Conservation (phyloP, 192 early-diverging fungal genomes). For the Lobulomyces angularis region DNA sequence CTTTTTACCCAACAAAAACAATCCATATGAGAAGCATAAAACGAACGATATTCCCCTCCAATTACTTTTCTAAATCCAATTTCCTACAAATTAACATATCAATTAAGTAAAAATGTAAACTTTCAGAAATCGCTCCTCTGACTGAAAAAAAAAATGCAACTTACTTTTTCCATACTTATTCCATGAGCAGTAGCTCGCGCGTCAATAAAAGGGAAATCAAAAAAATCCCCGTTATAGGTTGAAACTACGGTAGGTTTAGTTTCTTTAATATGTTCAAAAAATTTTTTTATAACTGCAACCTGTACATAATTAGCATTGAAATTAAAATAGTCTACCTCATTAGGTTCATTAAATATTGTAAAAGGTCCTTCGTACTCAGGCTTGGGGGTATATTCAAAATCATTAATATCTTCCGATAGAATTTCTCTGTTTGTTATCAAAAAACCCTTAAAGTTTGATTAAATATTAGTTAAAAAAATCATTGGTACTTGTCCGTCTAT, state of each 20-base stretch:
- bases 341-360: constrained; percentile 85
- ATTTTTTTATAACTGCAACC: constrained; percentile 59
- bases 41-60: constrained; percentile 75
- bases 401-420: constrained; percentile 87
- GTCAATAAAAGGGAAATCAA: constrained; percentile 98
- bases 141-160: background rate
- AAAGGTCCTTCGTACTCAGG: constrained; percentile 91
- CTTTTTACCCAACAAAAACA: constrained; percentile 96
- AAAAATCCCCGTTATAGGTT: constrained; percentile 98
- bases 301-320: constrained; percentile 10
- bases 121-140: background rate
- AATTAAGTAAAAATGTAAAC: constrained; percentile 1
- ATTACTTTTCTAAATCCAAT: constrained; percentile 75
- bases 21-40: constrained; percentile 87
- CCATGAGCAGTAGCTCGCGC: constrained; percentile 66
- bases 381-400: constrained; percentile 97
- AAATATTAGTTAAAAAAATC: background rate
- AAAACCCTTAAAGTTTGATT: constrained; percentile 53
- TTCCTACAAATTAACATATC: constrained; percentile 35
- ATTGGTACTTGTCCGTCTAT: constrained; percentile 77
- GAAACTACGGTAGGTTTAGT: constrained; percentile 76
- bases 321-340: constrained; percentile 56
- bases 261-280: constrained; percentile 82
- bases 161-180: constrained; percentile 69
- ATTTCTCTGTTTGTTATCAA: constrained; percentile 96